Percentiles rank a stretch among this genome's conserved stretches.
Evolutionary conservation across 1,284 basidiomycete genomes (phyloP).

Genomic region (Pseudozyma flocculosa): DNA sequence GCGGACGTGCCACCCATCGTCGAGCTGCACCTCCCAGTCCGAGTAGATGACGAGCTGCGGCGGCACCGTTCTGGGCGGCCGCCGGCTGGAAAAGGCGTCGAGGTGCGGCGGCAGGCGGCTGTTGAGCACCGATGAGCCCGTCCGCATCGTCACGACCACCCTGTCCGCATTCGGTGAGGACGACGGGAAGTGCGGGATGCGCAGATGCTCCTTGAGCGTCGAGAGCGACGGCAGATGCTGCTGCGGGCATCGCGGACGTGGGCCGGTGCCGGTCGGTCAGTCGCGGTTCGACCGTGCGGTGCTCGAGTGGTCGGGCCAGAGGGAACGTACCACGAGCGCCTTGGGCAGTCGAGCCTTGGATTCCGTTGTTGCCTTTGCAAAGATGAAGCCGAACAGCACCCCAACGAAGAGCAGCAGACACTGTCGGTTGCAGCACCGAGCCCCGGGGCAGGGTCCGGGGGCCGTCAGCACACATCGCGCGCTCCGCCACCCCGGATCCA

Average conservation of each 20-base stretch:
- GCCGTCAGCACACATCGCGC: too few relatives aligned
- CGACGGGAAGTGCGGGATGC: too few relatives aligned
- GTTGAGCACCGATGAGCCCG: neutral
- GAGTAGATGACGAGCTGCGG: constrained; percentile 1
- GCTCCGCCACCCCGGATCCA: too few relatives aligned
- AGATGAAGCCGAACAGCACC: neutral
- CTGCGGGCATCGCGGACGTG: too few relatives aligned
- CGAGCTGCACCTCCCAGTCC: neutral
- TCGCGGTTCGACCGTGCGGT: too few relatives aligned
- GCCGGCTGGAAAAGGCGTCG: neutral
- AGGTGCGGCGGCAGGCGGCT: neutral
- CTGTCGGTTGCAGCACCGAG: neutral
- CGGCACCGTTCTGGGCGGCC: too few relatives aligned
- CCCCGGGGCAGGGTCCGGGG: too few relatives aligned
- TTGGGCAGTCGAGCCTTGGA: neutral
- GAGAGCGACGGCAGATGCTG: too few relatives aligned
- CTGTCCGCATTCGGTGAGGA: neutral
- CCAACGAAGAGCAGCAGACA: neutral
- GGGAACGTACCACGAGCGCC: neutral
- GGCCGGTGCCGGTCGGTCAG: too few relatives aligned
- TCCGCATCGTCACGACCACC: neutral
- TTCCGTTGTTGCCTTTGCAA: neutral
- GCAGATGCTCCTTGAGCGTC: too few relatives aligned
- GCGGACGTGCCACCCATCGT: neutral
- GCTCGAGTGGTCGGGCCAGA: too few relatives aligned